These are phyloP conservation scores for Phytophthora syringae DNA, from an alignment of 352 stramenopile genomes.

Conservation along the genomic window DNA sequence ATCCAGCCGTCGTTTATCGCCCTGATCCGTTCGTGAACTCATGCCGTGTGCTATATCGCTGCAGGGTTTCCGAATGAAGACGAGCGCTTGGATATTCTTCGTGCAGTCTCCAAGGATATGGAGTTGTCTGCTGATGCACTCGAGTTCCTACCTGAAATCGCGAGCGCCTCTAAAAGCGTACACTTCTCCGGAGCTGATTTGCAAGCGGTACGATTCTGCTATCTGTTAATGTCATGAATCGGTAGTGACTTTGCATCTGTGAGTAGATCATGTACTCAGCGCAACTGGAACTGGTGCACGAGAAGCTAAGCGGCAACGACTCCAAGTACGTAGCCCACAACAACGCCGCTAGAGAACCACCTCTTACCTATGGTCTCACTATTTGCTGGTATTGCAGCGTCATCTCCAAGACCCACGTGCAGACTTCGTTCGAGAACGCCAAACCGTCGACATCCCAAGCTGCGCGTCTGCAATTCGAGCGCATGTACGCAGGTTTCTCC, in stretches of 20 bases:
- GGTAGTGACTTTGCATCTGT: not conserved
- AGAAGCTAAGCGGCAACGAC: slow-evolving; percentile 71
- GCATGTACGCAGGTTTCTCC: slow-evolving; percentile 74
- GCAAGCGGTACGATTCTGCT: slow-evolving; percentile 74
- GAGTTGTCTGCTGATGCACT: slow-evolving; percentile 68
- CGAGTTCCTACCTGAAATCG: slow-evolving; percentile 81
- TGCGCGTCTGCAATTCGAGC: slow-evolving; percentile 67
- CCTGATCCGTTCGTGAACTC: not conserved
- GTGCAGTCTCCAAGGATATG: slow-evolving; percentile 80
- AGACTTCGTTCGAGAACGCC: slow-evolving; percentile 64
- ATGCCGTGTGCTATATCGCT: not conserved
- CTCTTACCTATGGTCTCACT: no score
- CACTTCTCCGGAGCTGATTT: slow-evolving; percentile 94
- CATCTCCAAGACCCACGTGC: slow-evolving; percentile 64
- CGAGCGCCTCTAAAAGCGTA: slow-evolving; percentile 64
- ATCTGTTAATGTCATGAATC: not conserved
- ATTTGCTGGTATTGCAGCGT: slow-evolving; percentile 34
- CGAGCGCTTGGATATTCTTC: slow-evolving; percentile 84
- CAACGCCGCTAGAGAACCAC: not conserved
- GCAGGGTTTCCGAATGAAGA: slow-evolving; percentile 86
- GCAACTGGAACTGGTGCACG: slow-evolving; percentile 93
- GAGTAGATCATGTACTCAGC: slow-evolving; percentile 93
- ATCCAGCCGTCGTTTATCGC: not conserved
- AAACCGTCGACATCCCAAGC: slow-evolving; percentile 77
- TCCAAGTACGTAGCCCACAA: slow-evolving; percentile 50